Evolutionary conservation across 352 stramenopile genomes (phyloP), one percentile per base, ranked within the genome.

Genomic region (Phytophthora lateralis): DNA sequence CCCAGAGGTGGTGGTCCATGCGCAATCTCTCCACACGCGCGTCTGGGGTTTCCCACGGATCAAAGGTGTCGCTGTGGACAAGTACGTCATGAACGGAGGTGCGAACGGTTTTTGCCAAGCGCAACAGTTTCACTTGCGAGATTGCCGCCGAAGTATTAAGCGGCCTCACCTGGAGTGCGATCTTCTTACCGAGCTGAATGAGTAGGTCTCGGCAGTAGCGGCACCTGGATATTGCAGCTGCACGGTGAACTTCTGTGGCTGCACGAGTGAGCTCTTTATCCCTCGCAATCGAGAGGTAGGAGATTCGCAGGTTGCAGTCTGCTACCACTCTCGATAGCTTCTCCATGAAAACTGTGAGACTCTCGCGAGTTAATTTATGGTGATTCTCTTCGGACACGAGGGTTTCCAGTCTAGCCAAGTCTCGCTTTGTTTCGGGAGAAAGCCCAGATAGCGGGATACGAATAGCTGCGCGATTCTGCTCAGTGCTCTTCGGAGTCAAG

Each of bases 41-140:
- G 26, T 88, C 76, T 0, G 69, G 76, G 5, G 44, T 73, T 43
- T 86, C 76, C 78, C 76, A 87, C 9, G 60, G 32, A 39, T 83
- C 63, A 6, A 73, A 71, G 1, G 26, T 41, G 4, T 70, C 44
- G 21, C 68, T 89, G 12, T 64, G 26, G 8, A 38, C 29, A 2
- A 82, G 32, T 14, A 83, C 46, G 8, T 60, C 47, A 1, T 43
- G 51, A 27, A 87, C 65, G 2, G 69, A 71, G 27, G 43, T 14
- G 34, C 32, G 41, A 46, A 75, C 17, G 38, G 65, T 38, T 15
- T 66, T 45, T 10, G 51, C 32, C 4, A 75, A n/a, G 15, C 38
- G 35, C 15, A 15, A 51, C 8, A 51, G 39, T 20, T 55, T 69
- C 35, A 41, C 32, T 35, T 54, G 27, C 7, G 49, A 66, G 39